A percentile compares a stretch with the other conserved stretches of the same genome.
Evolutionary conservation across 805 yeast species (phyloP).

Genomic region (Candida mattraensis): DNA sequence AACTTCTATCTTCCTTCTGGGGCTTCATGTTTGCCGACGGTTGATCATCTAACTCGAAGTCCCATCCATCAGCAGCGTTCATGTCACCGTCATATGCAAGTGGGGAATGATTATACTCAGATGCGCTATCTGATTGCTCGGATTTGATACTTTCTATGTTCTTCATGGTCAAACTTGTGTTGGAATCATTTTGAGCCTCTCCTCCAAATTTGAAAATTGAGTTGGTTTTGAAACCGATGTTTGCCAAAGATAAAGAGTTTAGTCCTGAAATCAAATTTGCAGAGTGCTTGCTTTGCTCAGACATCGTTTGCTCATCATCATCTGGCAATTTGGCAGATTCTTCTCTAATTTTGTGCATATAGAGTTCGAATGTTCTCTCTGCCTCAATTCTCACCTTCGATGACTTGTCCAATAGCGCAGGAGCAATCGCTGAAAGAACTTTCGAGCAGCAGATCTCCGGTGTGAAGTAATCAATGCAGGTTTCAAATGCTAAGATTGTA

Average conservation of each 20-base stretch:
- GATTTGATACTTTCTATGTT: conserved; percentile 9
- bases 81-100: conserved; percentile 21
- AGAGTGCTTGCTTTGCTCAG: conserved; percentile 22
- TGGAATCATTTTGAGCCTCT: conserved; percentile 15
- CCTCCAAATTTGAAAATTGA: conserved; percentile 21
- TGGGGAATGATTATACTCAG: neutral
- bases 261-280: conserved; percentile 16
- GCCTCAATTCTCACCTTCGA: conserved; percentile 72
- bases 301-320: conserved; percentile 29
- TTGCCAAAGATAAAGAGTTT: conserved; percentile 22
- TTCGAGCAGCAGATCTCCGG: conserved; percentile 77
- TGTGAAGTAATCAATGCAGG: conserved; percentile 62
- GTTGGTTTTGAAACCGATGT: conserved; percentile 22
- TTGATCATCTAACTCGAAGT: conserved; percentile 18
- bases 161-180: conserved; percentile 21
- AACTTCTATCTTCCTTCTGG: neutral
- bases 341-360: conserved; percentile 52
- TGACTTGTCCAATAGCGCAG: conserved; percentile 76
- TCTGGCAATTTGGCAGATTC: conserved; percentile 41
- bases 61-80: conserved; percentile 33
- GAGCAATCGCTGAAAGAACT: conserved; percentile 80
- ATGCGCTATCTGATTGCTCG: conserved; percentile 1
- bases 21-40: neutral
- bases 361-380: conserved; percentile 59
- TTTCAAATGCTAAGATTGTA: conserved; percentile 72